Percentiles rank a stretch among this genome's conserved stretches.
phyloP scores from a whole-genome alignment of 2,329 filamentous ascomycete species.

The Cladosporium sp. region DNA sequence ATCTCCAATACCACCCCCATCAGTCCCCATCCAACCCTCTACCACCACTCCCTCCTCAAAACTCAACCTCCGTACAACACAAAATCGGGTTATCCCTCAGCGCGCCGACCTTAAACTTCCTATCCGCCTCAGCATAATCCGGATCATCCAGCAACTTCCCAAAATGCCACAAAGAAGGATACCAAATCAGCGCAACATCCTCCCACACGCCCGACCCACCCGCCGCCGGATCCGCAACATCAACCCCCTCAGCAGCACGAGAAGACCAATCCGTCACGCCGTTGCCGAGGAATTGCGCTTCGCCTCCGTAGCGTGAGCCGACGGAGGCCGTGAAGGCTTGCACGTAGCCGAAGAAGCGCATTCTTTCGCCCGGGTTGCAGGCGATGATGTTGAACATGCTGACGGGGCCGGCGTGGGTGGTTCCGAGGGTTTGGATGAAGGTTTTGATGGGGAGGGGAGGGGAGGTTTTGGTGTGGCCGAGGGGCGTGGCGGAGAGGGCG shows the following conservation, averaged over 20 bases:
- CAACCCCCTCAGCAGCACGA: slow-evolving; percentile 1
- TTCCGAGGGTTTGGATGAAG: slow-evolving; percentile 17
- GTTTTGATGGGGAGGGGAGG: slow-evolving; percentile 14
- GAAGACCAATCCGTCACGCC: slow-evolving; percentile 15
- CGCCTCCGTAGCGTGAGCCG: slow-evolving; percentile 18
- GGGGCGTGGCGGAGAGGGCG: slow-evolving; percentile 12
- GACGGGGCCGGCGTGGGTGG: slow-evolving; percentile 15
- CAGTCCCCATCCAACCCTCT: background rate
- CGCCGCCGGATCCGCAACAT: slow-evolving; percentile 14
- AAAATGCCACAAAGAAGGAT: slow-evolving; percentile 24
- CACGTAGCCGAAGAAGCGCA: slow-evolving; percentile 20
- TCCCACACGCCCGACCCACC: slow-evolving; percentile 16
- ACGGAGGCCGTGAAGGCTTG: slow-evolving; percentile 16
- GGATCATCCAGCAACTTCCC: slow-evolving; percentile 22
- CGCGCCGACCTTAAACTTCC: slow-evolving; percentile 21
- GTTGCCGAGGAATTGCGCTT: slow-evolving; percentile 14
- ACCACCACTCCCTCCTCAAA: slow-evolving; percentile 1
- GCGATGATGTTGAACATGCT: slow-evolving; percentile 22
- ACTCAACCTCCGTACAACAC: slow-evolving; percentile 18
- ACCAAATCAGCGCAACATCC: slow-evolving; percentile 18
- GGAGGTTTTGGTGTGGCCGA: slow-evolving; percentile 10
- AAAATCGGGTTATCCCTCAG: slow-evolving; percentile 21
- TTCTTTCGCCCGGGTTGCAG: slow-evolving; percentile 15
- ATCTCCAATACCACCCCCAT: background rate
- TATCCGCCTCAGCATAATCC: slow-evolving; percentile 21